Evolutionary conservation across 345 rosid genomes (phyloP).

Genomic region (Turritis glabra): DNA sequence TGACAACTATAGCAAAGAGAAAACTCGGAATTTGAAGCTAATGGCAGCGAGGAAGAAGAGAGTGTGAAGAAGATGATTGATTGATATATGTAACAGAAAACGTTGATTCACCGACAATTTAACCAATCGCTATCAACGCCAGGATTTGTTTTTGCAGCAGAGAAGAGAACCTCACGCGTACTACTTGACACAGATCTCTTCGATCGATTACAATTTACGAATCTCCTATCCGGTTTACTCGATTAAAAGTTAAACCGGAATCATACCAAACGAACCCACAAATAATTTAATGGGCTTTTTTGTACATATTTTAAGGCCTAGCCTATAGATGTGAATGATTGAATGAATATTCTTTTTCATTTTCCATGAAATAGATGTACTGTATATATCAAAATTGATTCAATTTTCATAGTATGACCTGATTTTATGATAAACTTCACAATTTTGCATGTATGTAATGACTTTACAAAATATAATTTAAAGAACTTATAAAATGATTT

Average conservation of each 20-base stretch:
- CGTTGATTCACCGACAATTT: constrained; percentile 30
- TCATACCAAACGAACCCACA: background rate
- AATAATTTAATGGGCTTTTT: background rate
- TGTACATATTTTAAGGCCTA: background rate
- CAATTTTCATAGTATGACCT: too few species aligned
- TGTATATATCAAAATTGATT: too few species aligned
- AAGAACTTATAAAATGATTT: too few species aligned
- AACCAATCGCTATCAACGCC: constrained; percentile 36
- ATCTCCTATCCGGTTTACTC: constrained; percentile 27
- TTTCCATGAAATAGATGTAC: too few species aligned
- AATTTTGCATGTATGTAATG: too few species aligned
- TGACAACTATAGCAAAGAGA: constrained; percentile 9
- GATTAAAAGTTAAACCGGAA: background rate
- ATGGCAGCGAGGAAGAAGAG: constrained; percentile 1
- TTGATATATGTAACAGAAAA: background rate
- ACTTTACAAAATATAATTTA: too few species aligned
- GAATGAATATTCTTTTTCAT: too few species aligned
- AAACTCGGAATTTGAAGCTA: background rate
- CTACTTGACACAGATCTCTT: background rate
- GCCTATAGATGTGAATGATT: background rate
- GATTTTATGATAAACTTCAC: too few species aligned
- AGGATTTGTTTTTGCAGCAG: constrained; percentile 13
- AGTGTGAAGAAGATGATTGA: constrained; percentile 10
- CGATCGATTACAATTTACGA: constrained; percentile 9
- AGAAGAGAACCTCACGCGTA: constrained; percentile 27